phyloP scores from a whole-genome alignment of 495 filamentous ascomycete genomes.

The Lasiosphaeria miniovina region DNA sequence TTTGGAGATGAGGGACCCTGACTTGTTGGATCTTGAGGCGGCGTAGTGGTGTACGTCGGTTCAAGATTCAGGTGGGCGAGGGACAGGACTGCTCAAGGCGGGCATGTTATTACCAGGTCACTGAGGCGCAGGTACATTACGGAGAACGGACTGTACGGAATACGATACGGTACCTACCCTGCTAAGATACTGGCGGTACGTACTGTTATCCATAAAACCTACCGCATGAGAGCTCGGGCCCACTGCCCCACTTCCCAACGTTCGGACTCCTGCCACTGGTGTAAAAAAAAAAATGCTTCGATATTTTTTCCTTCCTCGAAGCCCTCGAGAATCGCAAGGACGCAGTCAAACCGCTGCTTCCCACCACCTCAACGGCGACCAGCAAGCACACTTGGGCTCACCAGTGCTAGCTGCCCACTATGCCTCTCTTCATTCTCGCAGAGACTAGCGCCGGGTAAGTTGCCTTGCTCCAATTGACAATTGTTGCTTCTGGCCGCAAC shows the following conservation, averaged over 20 bases:
- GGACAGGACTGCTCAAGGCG: background rate
- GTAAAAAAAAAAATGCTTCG: conserved; percentile 35
- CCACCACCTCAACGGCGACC: conserved; percentile 23
- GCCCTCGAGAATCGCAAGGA: conserved; percentile 27
- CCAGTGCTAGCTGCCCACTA: conserved; percentile 32
- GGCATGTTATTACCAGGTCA: background rate
- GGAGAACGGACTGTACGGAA: too few relatives aligned
- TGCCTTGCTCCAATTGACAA: conserved; percentile 17
- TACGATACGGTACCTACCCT: background rate
- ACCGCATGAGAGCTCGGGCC: conserved; percentile 20
- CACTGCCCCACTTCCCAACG: conserved; percentile 22
- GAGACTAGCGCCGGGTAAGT: conserved; percentile 86
- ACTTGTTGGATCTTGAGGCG: conserved; percentile 14
- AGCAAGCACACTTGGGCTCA: conserved; percentile 23
- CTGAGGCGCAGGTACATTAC: background rate
- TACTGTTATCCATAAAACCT: conserved; percentile 6
- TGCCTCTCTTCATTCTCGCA: conserved; percentile 79
- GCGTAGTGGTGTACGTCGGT: background rate
- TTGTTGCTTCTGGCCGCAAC: background rate
- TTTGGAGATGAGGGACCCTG: conserved; percentile 15
- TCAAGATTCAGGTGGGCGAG: background rate
- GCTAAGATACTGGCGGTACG: conserved; percentile 9
- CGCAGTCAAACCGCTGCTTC: conserved; percentile 30
- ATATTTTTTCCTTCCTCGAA: conserved; percentile 30
- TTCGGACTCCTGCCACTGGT: conserved; percentile 26